Evolutionary conservation across 108 stramenopile species (phyloP).

Genomic region (Mayamaea pseudoterrestris): DNA sequence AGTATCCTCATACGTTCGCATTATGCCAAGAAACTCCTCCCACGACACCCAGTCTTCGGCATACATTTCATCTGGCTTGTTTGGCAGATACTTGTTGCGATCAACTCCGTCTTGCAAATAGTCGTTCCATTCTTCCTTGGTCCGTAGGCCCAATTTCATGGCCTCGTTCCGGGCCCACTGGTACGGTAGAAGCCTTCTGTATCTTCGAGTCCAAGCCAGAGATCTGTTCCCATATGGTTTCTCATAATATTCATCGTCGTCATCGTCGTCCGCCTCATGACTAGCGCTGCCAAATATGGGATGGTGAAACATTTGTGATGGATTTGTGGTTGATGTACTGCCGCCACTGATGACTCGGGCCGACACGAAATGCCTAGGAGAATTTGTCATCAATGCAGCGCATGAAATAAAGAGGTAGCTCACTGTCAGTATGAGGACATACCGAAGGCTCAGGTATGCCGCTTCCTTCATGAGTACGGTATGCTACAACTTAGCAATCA

Average conservation of each 20-base stretch:
- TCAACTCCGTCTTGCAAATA: slow-evolving; percentile 25
- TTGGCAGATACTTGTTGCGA: slow-evolving; percentile 36
- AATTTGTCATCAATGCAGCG: too few relatives aligned
- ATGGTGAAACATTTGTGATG: too few relatives aligned
- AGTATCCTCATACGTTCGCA: slow-evolving; percentile 51
- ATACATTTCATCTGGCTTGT: slow-evolving; percentile 61
- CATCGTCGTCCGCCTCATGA: slow-evolving; percentile 9
- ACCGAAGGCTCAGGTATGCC: too few relatives aligned
- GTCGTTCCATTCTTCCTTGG: slow-evolving; percentile 64
- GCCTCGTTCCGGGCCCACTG: slow-evolving; percentile 32
- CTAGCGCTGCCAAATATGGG: neutral
- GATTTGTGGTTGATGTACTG: too few relatives aligned
- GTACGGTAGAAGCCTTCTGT: slow-evolving; percentile 39
- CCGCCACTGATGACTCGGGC: too few relatives aligned
- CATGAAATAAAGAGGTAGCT: too few relatives aligned
- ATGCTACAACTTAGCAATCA: too few relatives aligned
- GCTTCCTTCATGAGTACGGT: too few relatives aligned
- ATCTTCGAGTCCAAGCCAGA: slow-evolving; percentile 46
- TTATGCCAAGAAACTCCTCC: slow-evolving; percentile 67
- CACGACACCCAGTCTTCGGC: slow-evolving; percentile 48
- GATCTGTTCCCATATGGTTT: slow-evolving; percentile 51
- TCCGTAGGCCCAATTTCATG: slow-evolving; percentile 38
- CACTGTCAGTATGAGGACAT: too few relatives aligned
- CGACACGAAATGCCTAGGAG: too few relatives aligned
- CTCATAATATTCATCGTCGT: slow-evolving; percentile 19